Conservation (phyloP, 78 protist species). For the Chrysochromulina tobinii region DNA sequence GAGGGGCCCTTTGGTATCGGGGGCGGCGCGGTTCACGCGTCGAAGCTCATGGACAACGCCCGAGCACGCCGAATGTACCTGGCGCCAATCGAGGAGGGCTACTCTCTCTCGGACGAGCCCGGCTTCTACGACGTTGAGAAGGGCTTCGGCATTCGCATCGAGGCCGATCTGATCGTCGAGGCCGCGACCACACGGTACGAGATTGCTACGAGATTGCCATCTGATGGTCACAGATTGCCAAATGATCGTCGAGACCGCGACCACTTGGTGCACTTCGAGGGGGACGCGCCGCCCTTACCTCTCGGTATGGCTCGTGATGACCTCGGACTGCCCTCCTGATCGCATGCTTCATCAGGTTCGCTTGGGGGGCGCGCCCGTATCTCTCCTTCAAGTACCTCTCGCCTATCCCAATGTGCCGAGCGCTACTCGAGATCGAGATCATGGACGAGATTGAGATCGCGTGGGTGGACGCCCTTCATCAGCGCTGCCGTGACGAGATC, state of each 20-base stretch:
- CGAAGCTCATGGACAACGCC: background rate
- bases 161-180: background rate
- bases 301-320: no score
- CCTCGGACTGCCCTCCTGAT: no score
- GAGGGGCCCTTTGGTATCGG: constrained; percentile 64
- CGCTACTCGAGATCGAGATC: background rate
- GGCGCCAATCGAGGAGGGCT: background rate
- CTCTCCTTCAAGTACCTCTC: background rate
- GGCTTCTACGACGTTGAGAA: background rate
- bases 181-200: background rate
- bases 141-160: background rate
- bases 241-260: no score
- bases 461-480: background rate
- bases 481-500: background rate
- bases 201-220: no score
- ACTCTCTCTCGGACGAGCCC: constrained; percentile 10
- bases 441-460: background rate
- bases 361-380: background rate
- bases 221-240: no score
- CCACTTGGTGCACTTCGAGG: no score
- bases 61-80: background rate
- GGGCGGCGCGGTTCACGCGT: background rate
- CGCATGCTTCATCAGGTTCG: no score
- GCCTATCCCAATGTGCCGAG: background rate
- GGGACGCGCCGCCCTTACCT: no score